Evolutionary conservation across 108 stramenopile genomes (phyloP).

Genomic region (Fragilaria crotonensis): DNA sequence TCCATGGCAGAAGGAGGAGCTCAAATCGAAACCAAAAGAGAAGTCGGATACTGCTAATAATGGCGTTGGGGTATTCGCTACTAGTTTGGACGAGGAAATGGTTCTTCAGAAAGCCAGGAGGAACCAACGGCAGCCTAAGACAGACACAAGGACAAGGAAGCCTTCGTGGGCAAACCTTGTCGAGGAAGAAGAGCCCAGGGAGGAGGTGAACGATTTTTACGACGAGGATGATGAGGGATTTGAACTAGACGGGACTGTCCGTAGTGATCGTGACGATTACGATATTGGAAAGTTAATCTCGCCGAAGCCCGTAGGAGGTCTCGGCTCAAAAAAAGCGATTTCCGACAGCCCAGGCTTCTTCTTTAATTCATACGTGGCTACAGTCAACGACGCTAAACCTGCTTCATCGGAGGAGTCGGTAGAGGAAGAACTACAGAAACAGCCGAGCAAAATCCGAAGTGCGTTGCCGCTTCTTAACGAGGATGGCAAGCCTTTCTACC

Average conservation of each 20-base stretch:
- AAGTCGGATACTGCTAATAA: not conserved
- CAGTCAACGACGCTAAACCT: not conserved
- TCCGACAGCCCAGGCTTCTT: conserved; percentile 31
- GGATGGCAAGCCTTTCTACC: conserved; percentile 49
- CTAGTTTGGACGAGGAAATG: too few species aligned
- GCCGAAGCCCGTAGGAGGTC: conserved; percentile 51
- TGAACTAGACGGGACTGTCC: conserved; percentile 12
- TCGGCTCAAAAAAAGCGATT: conserved; percentile 12
- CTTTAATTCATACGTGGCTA: conserved; percentile 20
- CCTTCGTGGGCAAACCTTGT: not conserved
- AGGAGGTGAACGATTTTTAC: conserved; percentile 22
- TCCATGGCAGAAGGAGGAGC: conserved; percentile 46
- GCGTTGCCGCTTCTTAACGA: conserved; percentile 41
- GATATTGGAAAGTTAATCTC: conserved; percentile 32
- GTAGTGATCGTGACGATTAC: conserved; percentile 14
- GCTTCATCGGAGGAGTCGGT: not conserved
- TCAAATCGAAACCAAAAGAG: not conserved
- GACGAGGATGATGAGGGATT: conserved; percentile 54
- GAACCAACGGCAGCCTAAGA: not conserved
- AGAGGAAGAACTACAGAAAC: not conserved
- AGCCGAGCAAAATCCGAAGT: not conserved
- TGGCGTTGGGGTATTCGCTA: too few species aligned
- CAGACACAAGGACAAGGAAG: conserved; percentile 1
- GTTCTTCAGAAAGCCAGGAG: too few species aligned
- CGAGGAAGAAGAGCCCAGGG: too few species aligned